Percentiles rank a stretch among this genome's conserved stretches.
Conservation (phyloP, 441 rosid species). For the Bocquillonia castaneifolia region DNA sequence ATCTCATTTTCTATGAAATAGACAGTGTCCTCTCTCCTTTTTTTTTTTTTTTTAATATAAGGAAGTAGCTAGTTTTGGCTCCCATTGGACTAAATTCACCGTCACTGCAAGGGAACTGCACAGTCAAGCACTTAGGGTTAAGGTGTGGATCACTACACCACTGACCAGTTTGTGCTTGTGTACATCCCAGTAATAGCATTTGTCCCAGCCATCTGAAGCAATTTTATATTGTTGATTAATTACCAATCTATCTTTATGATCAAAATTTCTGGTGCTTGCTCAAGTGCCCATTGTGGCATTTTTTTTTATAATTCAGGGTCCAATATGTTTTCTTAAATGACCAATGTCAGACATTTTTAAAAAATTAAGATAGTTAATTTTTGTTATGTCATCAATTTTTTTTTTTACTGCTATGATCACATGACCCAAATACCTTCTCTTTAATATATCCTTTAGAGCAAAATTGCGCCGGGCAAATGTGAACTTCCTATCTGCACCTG, state of each 20-base stretch:
- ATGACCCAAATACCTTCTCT: not conserved
- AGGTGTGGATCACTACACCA: not conserved
- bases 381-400: not conserved
- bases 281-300: not conserved
- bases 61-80: no score
- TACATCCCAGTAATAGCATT: not conserved
- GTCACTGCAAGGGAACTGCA: no score
- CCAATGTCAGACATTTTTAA: not conserved
- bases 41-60: no score
- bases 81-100: no score
- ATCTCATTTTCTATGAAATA: no score
- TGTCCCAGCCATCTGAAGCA: not conserved
- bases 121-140: not conserved
- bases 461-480: constrained; percentile 77
- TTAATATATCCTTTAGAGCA: constrained; percentile 40
- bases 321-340: not conserved
- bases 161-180: not conserved
- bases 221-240: not conserved
- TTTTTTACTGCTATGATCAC: not conserved
- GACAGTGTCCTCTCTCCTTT: no score
- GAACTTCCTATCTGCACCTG: constrained; percentile 72
- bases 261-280: constrained; percentile 3
- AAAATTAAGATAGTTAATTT: not conserved
- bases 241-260: not conserved
- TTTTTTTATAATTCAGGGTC: not conserved